Percentiles rank a stretch among this genome's conserved stretches.
These are phyloP conservation scores for Malus asiatica DNA, from an alignment of 306 rosid species.

Conservation along the genomic window DNA sequence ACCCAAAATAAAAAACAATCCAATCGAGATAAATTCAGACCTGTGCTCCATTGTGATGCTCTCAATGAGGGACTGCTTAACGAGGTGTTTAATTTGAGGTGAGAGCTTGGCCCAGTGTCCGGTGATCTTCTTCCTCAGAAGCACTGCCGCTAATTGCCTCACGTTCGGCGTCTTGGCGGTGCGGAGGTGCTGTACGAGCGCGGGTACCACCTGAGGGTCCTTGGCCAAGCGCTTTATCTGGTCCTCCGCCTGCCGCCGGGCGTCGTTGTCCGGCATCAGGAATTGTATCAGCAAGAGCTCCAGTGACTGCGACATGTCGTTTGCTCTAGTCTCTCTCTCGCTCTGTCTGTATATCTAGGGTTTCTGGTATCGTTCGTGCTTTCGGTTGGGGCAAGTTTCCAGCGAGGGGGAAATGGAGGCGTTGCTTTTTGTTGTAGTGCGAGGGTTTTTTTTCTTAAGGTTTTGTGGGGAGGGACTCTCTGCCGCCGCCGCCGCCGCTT, in stretches of 20 bases:
- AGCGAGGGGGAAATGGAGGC: not conserved
- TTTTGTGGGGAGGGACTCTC: not conserved
- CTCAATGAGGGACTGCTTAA: slow-evolving; percentile 77
- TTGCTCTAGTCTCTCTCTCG: not conserved
- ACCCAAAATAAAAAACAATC: not conserved
- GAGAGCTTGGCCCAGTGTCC: slow-evolving; percentile 97
- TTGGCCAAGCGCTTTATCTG: slow-evolving; percentile 89
- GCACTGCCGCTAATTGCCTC: slow-evolving; percentile 86
- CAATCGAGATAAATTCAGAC: slow-evolving; percentile 18
- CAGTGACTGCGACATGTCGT: slow-evolving; percentile 76
- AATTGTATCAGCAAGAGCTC: slow-evolving; percentile 88
- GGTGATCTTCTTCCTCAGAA: slow-evolving; percentile 95
- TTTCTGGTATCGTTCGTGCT: not conserved
- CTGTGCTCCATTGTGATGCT: slow-evolving; percentile 92
- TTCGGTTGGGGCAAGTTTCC: not conserved
- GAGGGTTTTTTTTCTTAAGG: slow-evolving; percentile 2
- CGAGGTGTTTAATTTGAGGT: slow-evolving; percentile 57
- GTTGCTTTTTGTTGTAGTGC: not conserved
- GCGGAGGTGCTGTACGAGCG: slow-evolving; percentile 80
- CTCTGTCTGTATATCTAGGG: not conserved
- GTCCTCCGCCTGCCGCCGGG: slow-evolving; percentile 97
- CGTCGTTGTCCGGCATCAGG: slow-evolving; percentile 96
- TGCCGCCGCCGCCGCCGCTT: not conserved
- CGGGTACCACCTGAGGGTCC: slow-evolving; percentile 92
- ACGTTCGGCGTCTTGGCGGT: slow-evolving; percentile 98